These are phyloP conservation scores for Fusarium sp. DNA, from an alignment of 2,329 filamentous ascomycete species.

Conservation along the genomic window DNA sequence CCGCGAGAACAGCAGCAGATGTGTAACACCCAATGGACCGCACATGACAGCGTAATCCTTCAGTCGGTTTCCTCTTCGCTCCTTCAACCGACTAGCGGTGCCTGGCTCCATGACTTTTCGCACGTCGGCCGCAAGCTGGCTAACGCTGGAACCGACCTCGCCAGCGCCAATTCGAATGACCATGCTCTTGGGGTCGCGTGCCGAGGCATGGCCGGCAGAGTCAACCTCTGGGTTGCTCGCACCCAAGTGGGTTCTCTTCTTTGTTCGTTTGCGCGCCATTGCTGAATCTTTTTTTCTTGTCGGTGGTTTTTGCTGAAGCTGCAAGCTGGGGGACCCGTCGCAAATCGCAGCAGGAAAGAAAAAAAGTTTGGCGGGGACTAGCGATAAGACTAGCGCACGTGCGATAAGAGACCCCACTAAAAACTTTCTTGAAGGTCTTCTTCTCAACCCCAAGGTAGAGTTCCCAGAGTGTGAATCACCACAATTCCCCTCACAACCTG, in stretches of 20 bases:
- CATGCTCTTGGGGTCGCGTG: constrained; percentile 92
- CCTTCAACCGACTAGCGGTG: constrained; percentile 90
- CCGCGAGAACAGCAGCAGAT: constrained; percentile 93
- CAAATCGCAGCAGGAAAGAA: constrained; percentile 50
- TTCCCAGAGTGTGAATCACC: constrained; percentile 8
- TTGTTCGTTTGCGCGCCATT: constrained; percentile 87
- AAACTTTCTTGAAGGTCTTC: constrained; percentile 46
- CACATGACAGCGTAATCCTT: constrained; percentile 97
- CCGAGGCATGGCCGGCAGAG: constrained; percentile 73
- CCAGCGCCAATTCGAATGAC: constrained; percentile 97
- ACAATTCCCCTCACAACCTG: constrained; percentile 13
- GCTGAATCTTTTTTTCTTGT: constrained; percentile 43
- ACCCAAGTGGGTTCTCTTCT: constrained; percentile 89
- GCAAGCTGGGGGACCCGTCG: constrained; percentile 36
- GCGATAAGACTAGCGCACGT: constrained; percentile 55
- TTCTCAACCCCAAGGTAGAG: constrained; percentile 2
- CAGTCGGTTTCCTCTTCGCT: constrained; percentile 88
- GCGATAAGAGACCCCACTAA: constrained; percentile 54
- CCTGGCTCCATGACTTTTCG: constrained; percentile 96
- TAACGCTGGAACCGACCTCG: constrained; percentile 92
- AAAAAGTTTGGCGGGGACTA: constrained; percentile 53
- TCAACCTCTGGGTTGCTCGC: constrained; percentile 73
- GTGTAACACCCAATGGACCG: constrained; percentile 92
- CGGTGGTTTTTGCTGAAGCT: constrained; percentile 19
- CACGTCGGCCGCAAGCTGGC: constrained; percentile 92